Evolutionary conservation across 164 flowering plant genomes (phyloP), one percentile per base, ranked within the genome.

Genomic region (Taxillus chinensis): DNA sequence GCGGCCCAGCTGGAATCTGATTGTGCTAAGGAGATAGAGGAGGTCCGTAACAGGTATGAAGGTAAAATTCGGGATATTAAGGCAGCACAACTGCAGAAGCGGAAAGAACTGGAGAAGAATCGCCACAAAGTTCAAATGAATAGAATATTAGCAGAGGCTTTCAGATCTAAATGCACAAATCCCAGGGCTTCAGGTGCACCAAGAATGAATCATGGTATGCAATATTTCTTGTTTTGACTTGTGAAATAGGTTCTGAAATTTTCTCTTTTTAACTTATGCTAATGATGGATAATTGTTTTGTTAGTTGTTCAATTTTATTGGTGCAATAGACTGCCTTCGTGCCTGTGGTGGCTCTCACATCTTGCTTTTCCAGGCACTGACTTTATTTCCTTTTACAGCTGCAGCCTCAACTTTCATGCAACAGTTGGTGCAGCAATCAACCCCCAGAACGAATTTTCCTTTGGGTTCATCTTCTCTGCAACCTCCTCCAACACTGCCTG

Each of bases 21-120:
- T 9, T 73, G 84, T 55, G 90, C 86, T 59, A 90, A 80, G 75
- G 96, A 90, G 72, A 77, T 86, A 16, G 83, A 80, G 71, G 92
- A 82, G 62, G 55, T 86, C 43, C 80, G 74, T 39, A 64, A 57
- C 42, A 86, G 84, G 74, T 86, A 86, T 68, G 81, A 76, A 4
- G 52, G 50, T 13, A 77, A 76, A 58, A 62, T 67, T 66, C 68
- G 77, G 61, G 86, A 83, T 60, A 64, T 65, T n/a, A 95, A 86
- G 50, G 59, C 74, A 14, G 77, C 75, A 52, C 78, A 73, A 59
- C 37, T 54, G 41, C 53, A 12, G 48, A 78, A 63, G 48, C 74
- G 65, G 68, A 77, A 66, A 45, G 78, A 69, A 46, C 64, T 84
- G 39, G 89, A 84, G 39, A n/a, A 57, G 52, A 73, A 70, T 68